Conservation (phyloP, 2,329 filamentous ascomycete genomes). For the Hypomyces perniciosus region DNA sequence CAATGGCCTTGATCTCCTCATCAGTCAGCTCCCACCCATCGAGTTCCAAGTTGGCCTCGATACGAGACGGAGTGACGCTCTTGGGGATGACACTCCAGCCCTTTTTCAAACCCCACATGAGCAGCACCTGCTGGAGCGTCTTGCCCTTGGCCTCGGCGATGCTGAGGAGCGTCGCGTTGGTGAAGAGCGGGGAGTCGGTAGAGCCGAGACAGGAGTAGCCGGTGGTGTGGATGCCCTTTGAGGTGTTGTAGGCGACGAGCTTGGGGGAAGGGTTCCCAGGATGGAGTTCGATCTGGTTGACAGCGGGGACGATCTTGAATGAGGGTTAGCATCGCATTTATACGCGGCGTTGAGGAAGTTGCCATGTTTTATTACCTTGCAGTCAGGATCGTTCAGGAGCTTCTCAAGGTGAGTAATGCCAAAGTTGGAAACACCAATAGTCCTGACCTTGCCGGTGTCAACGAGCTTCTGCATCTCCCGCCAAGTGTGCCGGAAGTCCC, state of each 20-base stretch:
- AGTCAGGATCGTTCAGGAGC: conserved; percentile 60
- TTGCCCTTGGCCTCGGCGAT: conserved; percentile 58
- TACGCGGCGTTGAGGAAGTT: conserved; percentile 57
- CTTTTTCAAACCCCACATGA: conserved; percentile 75
- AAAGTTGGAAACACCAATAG: conserved; percentile 86
- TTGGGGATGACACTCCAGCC: conserved; percentile 83
- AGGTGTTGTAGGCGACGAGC: conserved; percentile 64
- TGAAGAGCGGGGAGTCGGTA: conserved; percentile 63
- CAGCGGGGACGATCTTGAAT: conserved; percentile 51
- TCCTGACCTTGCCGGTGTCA: conserved; percentile 63
- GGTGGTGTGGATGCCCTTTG: conserved; percentile 69
- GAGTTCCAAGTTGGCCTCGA: conserved; percentile 64
- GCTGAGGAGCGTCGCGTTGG: conserved; percentile 55
- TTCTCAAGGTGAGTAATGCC: conserved; percentile 74
- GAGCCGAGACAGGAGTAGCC: conserved; percentile 70
- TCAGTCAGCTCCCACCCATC: conserved; percentile 67
- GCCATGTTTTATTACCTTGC: conserved; percentile 64
- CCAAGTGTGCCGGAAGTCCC: conserved; percentile 80
- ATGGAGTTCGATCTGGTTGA: conserved; percentile 80
- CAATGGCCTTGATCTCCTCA: conserved; percentile 66
- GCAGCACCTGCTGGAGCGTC: conserved; percentile 53
- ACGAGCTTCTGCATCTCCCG: conserved; percentile 67
- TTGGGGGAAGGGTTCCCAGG: conserved; percentile 77
- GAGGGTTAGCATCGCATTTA: too few species aligned
- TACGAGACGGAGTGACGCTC: conserved; percentile 65